phyloP scores from a whole-genome alignment of 1,284 basidiomycete species.

The Thecaphora frezii region DNA sequence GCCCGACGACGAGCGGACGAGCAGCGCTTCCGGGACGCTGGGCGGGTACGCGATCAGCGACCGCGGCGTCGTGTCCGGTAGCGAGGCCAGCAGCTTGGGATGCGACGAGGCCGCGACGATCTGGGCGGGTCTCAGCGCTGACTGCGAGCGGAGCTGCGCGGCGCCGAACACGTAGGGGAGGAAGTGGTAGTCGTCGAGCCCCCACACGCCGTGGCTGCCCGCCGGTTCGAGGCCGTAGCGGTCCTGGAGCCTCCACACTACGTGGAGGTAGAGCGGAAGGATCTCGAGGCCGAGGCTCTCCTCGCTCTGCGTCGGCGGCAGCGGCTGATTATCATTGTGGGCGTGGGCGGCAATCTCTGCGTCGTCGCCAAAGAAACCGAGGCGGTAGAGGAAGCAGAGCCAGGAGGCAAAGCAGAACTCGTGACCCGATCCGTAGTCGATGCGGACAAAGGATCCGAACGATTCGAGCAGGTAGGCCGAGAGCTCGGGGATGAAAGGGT shows the following conservation, averaged over 20 bases:
- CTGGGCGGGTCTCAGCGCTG: constrained; percentile 5
- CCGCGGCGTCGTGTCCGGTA: not conserved
- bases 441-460: constrained; percentile 85
- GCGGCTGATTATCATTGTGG: not conserved
- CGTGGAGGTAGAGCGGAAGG: constrained; percentile 74
- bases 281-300: constrained; percentile 62
- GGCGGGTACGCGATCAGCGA: constrained; percentile 8
- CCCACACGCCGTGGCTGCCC: constrained; percentile 97
- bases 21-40: not conserved
- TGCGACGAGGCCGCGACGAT: constrained; percentile 10
- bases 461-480: constrained; percentile 77
- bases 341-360: not conserved
- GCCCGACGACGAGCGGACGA: not conserved
- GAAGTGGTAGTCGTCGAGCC: constrained; percentile 87
- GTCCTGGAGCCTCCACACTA: constrained; percentile 85
- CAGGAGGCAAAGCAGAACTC: constrained; percentile 64
- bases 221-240: constrained; percentile 91
- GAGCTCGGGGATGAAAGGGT: constrained; percentile 66
- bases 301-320: constrained; percentile 20
- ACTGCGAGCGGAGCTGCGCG: constrained; percentile 70
- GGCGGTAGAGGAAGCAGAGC: constrained; percentile 41
- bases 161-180: constrained; percentile 90
- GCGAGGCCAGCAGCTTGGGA: constrained; percentile 3
- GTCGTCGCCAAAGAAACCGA: constrained; percentile 30
- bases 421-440: constrained; percentile 97